Evolutionary conservation across 805 yeast genomes (phyloP), one percentile per base, ranked within the genome.

Genomic region (Peterozyma xylosa): DNA sequence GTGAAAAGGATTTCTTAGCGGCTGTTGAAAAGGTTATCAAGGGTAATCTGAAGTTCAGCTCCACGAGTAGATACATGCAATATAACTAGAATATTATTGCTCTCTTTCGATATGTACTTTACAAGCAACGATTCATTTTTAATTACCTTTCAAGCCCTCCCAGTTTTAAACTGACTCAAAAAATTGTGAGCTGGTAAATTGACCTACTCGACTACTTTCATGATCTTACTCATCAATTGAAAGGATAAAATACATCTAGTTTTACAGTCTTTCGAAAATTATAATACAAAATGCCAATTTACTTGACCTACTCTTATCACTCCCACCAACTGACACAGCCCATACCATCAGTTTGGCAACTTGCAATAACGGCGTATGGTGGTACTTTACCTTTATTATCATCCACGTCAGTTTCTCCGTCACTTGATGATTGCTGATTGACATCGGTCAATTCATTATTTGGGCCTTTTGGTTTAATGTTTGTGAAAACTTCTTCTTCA

Each of bases 321-420:
- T 86, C 95, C 99, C 99, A 91, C 99, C 99, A 93, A 45, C 90
- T 78, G 35, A 87, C 81, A 53, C 95, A 79, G 4, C 99, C 99
- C 95, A 89, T 87, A 37, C 99, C 99, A 56, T 89, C 96, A 3
- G 88, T 80, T 60, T 89, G 96, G 60, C 97, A 89, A 50, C 96
- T 85, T 14, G 91, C 98, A 29, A 86, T 63, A 27, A 91, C 64
- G 9, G 88, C 86, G 64, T 88, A 90, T 13, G 96, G 88, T 10
- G 96, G 93, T 11, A 74, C 68, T 43, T 72, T 72, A 27, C 63
- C 63, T 17, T 58, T 53, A 10, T 61, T 53, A 10, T 62, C 64
- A 48, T 70, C 75, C 32, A 57, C 61, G 2, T 51, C 54, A 7
- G 55, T 59, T 21, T 56, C 53, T 14, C 49, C 46, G 27, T 50